phyloP scores from a whole-genome alignment of 2,329 filamentous ascomycete species.

The Exserohilum turcica region DNA sequence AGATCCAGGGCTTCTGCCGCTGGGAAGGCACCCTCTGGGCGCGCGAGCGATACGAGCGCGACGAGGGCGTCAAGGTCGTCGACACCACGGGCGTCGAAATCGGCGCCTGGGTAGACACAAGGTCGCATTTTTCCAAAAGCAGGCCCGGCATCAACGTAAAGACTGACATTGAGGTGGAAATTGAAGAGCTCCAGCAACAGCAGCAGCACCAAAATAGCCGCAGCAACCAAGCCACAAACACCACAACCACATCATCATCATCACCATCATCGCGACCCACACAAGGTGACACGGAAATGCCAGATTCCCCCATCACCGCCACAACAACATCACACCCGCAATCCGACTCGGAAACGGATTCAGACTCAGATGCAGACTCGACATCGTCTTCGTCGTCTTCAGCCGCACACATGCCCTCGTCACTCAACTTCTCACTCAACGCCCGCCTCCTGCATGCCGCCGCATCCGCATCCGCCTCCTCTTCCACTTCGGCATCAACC shows the following conservation, averaged over 20 bases:
- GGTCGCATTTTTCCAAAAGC: constrained; percentile 1
- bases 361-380: neutral
- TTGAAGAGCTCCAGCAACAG: constrained; percentile 33
- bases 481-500: constrained; percentile 48
- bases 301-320: constrained; percentile 7
- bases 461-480: constrained; percentile 54
- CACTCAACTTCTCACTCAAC: constrained; percentile 65
- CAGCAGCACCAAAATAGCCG: neutral
- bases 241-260: neutral
- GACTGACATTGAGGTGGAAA: constrained; percentile 51
- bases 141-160: constrained; percentile 47
- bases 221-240: neutral
- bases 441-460: constrained; percentile 68
- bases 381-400: constrained; percentile 1
- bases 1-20: constrained; percentile 74
- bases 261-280: neutral
- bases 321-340: neutral
- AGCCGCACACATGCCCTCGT: constrained; percentile 44
- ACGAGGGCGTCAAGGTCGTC: constrained; percentile 70
- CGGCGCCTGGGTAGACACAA: constrained; percentile 60
- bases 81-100: constrained; percentile 76
- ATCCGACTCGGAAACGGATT: too few relatives aligned
- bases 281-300: constrained; percentile 16
- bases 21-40: constrained; percentile 87
- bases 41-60: constrained; percentile 76